Evolutionary conservation across 1,139 yeast genomes (phyloP).

Genomic region (Hemisphaericaspora lyxosophila): DNA sequence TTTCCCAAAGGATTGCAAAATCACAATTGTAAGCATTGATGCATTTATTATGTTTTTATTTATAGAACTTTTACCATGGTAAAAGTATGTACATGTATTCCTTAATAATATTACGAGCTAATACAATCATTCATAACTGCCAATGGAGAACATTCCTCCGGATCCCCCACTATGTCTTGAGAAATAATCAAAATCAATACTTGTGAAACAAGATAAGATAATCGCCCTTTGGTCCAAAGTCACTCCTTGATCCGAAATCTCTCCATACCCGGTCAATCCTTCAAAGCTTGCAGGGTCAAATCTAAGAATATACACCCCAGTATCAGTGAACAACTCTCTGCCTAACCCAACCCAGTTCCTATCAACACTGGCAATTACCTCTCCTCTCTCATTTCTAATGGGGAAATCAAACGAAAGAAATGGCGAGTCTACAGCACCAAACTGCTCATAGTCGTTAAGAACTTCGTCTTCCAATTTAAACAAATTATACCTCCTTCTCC

Average conservation of each 20-base stretch:
- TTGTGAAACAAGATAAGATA: conserved; percentile 80
- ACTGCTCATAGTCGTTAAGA: conserved; percentile 59
- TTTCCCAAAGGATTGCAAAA: conserved; percentile 7
- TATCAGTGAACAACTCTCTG: conserved; percentile 88
- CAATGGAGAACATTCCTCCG: conserved; percentile 37
- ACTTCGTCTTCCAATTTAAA: conserved; percentile 54
- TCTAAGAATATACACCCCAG: conserved; percentile 84
- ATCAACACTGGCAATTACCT: conserved; percentile 73
- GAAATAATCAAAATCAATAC: conserved; percentile 93
- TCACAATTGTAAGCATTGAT: conserved; percentile 12
- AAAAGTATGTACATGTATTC: not conserved
- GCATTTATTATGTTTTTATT: not conserved
- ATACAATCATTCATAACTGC: conserved; percentile 30
- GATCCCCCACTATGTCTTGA: conserved; percentile 76
- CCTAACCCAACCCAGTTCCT: conserved; percentile 95
- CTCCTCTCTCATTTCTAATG: conserved; percentile 56
- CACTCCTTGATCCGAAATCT: conserved; percentile 11
- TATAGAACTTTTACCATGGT: not conserved
- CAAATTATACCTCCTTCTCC: conserved; percentile 85
- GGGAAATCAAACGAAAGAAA: conserved; percentile 87
- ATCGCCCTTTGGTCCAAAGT: conserved; percentile 84
- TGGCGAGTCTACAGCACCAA: conserved; percentile 85
- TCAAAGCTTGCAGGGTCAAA: conserved; percentile 72
- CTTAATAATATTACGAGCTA: conserved; percentile 9
- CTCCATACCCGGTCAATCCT: conserved; percentile 36